Evolutionary conservation across 2,329 filamentous ascomycete species (phyloP), one percentile per base, ranked within the genome.

Genomic region (Aschersonia sp.): DNA sequence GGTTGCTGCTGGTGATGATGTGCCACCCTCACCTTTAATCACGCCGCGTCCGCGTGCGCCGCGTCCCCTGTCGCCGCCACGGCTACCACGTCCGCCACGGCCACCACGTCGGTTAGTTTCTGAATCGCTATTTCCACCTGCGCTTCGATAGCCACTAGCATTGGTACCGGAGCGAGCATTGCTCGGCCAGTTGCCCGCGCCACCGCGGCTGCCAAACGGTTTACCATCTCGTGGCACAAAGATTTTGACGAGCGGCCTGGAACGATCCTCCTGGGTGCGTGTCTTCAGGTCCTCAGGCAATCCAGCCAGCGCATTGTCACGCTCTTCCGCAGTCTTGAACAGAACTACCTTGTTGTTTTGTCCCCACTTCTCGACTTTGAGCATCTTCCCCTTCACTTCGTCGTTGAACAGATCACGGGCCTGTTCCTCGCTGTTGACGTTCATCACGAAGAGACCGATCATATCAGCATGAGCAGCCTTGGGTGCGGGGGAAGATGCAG

Each of bases 381-480:
- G 65, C 54, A 96, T 87, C 69, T 94, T 96, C 32, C 77, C 62
- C 60, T 80, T 82, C 60, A 96, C 88, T 57, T 94, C 86, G 9
- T 92, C 82, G 1, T 79, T 73, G 61, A 98, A 91, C 30, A 95
- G 73, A 35, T 86, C 82, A 49, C 84, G 82, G 40, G 87, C 84
- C 51, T 89, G 85, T 32, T 95, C 86, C 54, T 91, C 86, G 47
- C 78, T 84, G 57, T 82, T 85, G 29, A 89, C 81, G 58, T 89
- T 89, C 69, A 85, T 86, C 51, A 98, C 82, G 65, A 96, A 98
- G 28, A 98, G 77, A 45, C 86, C 91, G 58, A 88, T 83, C 55
- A 84, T 87, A 55, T 77, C 79, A 58, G 88, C 75, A 20, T 74
- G 67, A 43, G 72, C 60, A 38, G 68, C 75, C 61, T 85, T 83